Evolutionary conservation across 192 early-diverging fungal genomes (phyloP).

Genomic region (Umbelopsis sp.): DNA sequence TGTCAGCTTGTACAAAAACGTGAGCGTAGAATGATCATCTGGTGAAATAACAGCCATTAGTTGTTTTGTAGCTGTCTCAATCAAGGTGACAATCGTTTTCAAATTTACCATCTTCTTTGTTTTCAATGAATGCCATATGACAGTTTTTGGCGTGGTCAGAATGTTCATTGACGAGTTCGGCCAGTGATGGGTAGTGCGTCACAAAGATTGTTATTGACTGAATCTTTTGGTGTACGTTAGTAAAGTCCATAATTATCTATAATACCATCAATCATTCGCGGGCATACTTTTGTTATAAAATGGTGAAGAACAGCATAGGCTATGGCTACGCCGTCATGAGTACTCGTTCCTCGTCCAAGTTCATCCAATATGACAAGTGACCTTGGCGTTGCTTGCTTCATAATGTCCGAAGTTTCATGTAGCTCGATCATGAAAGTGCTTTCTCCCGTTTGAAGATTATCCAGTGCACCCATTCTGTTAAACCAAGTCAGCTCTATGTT

Average conservation of each 20-base stretch:
- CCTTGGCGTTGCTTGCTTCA: slow-evolving; percentile 58
- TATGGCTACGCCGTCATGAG: slow-evolving; percentile 71
- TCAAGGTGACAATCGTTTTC: neutral
- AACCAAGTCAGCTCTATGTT: neutral
- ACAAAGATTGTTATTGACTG: slow-evolving; percentile 69
- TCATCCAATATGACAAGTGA: slow-evolving; percentile 82
- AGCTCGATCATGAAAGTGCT: slow-evolving; percentile 85
- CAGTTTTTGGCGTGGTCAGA: slow-evolving; percentile 35
- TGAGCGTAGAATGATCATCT: slow-evolving; percentile 48
- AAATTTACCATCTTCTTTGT: slow-evolving; percentile 24
- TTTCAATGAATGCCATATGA: slow-evolving; percentile 59
- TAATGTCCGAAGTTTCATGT: slow-evolving; percentile 70
- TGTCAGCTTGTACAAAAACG: slow-evolving; percentile 71
- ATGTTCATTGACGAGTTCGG: slow-evolving; percentile 40
- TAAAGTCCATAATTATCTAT: neutral
- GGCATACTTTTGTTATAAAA: slow-evolving; percentile 41
- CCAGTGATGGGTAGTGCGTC: slow-evolving; percentile 79
- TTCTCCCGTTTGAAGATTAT: slow-evolving; percentile 65
- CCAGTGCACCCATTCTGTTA: slow-evolving; percentile 64
- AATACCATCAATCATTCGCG: too few relatives aligned
- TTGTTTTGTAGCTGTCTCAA: slow-evolving; percentile 7
- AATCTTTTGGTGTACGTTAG: slow-evolving; percentile 17
- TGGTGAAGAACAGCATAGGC: slow-evolving; percentile 66
- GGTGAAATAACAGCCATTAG: neutral
- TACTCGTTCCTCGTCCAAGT: slow-evolving; percentile 79